Conservation (phyloP, 2,329 filamentous ascomycete genomes). For the Ceratocystiopsis brevicomis region DNA sequence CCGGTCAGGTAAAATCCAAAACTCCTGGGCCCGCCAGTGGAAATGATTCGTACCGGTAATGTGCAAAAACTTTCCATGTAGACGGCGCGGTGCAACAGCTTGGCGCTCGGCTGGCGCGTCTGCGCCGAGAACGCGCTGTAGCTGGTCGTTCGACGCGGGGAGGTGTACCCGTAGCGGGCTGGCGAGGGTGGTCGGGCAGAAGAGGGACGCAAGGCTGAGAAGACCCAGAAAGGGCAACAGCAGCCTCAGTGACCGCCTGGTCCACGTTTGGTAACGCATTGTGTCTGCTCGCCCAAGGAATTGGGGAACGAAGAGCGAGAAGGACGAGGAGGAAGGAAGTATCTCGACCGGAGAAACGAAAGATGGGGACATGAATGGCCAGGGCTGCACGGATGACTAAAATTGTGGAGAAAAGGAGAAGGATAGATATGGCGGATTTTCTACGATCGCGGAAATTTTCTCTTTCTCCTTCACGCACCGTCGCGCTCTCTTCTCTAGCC, state of each 20-base stretch:
- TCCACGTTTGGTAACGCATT: too few species aligned
- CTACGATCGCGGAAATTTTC: neutral
- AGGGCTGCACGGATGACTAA: too few species aligned
- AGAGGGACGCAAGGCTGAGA: neutral
- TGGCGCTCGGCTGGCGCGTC: constrained; percentile 2
- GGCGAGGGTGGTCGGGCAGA: constrained; percentile 16
- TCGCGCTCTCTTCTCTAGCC: constrained; percentile 4
- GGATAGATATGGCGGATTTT: too few species aligned
- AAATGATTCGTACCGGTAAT: constrained; percentile 49
- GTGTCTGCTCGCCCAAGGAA: too few species aligned
- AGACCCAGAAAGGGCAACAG: too few species aligned
- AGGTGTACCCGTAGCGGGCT: constrained; percentile 10
- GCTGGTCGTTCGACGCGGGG: neutral
- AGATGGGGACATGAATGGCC: too few species aligned
- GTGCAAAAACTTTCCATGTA: constrained; percentile 66
- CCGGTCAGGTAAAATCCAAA: neutral
- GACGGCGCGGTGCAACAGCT: constrained; percentile 18
- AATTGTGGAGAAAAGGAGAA: too few species aligned
- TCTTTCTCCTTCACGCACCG: constrained; percentile 7
- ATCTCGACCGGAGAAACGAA: too few species aligned
- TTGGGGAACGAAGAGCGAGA: too few species aligned
- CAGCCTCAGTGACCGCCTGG: too few species aligned
- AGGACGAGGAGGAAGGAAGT: too few species aligned
- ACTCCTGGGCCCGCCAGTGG: neutral
- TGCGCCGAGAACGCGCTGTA: constrained; percentile 9